Evolutionary conservation across 2,329 filamentous ascomycete species (phyloP), one percentile per base, ranked within the genome.

Genomic region (Ophiostoma novo-ulmi): DNA sequence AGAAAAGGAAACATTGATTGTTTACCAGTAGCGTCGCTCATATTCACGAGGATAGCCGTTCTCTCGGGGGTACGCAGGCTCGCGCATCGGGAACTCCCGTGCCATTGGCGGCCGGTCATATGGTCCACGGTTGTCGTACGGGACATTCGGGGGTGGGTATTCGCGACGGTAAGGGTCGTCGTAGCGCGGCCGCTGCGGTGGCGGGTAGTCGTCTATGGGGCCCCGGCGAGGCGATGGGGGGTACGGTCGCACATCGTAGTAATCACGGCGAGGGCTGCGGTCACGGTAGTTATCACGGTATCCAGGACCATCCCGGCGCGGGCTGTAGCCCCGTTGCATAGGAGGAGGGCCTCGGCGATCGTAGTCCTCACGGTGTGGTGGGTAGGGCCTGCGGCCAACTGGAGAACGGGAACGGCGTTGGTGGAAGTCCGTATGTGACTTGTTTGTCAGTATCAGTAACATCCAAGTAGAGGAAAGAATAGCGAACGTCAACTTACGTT

Each of bases 181-280:
- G 77, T 91, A 91, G 71, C 90, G 83, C 73, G 90, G 84, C 73
- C 90, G 84, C 70, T 85, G 88, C 70, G 85, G 88, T 70, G 88
- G 88, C 75, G 82, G 82, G 72, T 97, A 95, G 77, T 97, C 93
- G 73, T 94, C 90, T 74, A 91, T 84, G 64, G 91, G 89, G 31
- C 85, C 85, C 74, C 90, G 89, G 74, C 91, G 90, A 64, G 91
- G 91, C 73, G 93, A 92, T 71, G 92, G 93, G 71, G 92, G 90
- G 77, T 94, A 93, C 68, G 90, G 87, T 76, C 91, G 88, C 77
- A 91, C 92, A 66, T 92, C 90, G 80, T 97, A 97, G 81, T 97
- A 97, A 72, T 94, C 91, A 75, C 92, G 90, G 72, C 91, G 90
- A 71, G 91, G 91, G 77, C 92, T 94, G 76, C 94, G 89, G 77